Evolutionary conservation across 306 rosid genomes (phyloP), one percentile per base, ranked within the genome.

Genomic region (Prunus salicina): DNA sequence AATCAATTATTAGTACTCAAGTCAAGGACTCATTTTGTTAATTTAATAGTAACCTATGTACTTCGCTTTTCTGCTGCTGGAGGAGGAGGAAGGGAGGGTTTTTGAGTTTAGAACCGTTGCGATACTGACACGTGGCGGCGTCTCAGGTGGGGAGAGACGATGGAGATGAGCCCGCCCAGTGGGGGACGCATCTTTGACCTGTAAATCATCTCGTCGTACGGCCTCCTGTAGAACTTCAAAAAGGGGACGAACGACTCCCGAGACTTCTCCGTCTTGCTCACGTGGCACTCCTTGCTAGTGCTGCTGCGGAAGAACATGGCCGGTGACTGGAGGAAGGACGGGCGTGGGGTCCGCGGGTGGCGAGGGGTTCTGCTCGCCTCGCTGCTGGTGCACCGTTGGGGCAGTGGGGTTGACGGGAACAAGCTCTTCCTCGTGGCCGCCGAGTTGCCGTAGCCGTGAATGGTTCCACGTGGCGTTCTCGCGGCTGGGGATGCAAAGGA

Each of bases 171-270:
- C 30, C 99, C 99, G 3, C 99, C 99, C 0, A 92, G 96, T 71
- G 98, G 98, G 71, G 98, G 97, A 84, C 93, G 64, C 98, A 93
- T 93, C 92, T 93, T 93, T 63, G 98, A 90, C 89, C 98, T 78
- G 77, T 93, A 93, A 0, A 91, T 69, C 97, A 93, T 91, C 86
- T 93, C 98, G 16, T 93, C 97, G 81, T 93, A 93, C 41, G 96
- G 96, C 77, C 91, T 83, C 25, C 96, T 67, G 82, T 93, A 83
- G 77, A 91, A 90, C 72, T 93, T 93, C 84, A 93, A 73, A 27
- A 88, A 85, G 10, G 97, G 87, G 74, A 77, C 5, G 87, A 93
- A 93, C 14, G 91, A 89, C 62, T 91, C 97, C 63, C 93, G 73
- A 32, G 85, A 87, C 67, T 70, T 92, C 53, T 92, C 98, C 16